These are phyloP conservation scores for Ceratocystis destructans DNA, from an alignment of 2,329 filamentous ascomycete genomes.

Conservation along the genomic window DNA sequence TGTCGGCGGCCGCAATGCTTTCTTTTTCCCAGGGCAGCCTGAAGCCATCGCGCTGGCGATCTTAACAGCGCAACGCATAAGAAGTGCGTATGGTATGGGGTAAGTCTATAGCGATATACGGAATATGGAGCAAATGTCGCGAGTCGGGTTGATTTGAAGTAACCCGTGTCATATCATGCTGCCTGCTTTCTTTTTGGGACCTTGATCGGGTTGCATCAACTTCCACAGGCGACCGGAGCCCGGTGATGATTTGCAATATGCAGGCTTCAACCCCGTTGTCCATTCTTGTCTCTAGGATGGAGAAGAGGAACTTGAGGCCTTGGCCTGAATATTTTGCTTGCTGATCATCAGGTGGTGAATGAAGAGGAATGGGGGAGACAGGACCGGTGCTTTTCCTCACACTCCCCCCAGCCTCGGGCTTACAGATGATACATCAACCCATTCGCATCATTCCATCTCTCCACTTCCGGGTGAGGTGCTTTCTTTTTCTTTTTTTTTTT, in stretches of 20 bases:
- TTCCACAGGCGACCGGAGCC: background rate
- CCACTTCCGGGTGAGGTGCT: background rate
- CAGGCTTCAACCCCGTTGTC: background rate
- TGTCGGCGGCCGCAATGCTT: background rate
- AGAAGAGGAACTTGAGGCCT: background rate
- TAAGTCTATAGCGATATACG: background rate
- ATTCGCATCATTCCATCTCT: background rate
- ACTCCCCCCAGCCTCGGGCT: too few species aligned
- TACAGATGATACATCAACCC: too few species aligned
- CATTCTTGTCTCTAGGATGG: background rate
- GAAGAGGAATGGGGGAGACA: background rate
- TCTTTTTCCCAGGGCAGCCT: background rate
- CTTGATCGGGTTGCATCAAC: background rate
- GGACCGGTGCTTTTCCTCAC: background rate
- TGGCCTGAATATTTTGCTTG: background rate
- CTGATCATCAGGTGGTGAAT: background rate
- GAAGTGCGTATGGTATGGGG: background rate
- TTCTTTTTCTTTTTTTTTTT: background rate
- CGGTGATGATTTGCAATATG: background rate
- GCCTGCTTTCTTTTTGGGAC: background rate
- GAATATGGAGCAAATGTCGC: background rate
- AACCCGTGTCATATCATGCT: background rate
- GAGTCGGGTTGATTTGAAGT: background rate
- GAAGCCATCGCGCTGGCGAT: too few species aligned
- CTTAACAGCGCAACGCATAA: background rate